Evolutionary conservation across 169 alveolate species (phyloP), one percentile per base, ranked within the genome.

Genomic region (Fabrea salina): DNA sequence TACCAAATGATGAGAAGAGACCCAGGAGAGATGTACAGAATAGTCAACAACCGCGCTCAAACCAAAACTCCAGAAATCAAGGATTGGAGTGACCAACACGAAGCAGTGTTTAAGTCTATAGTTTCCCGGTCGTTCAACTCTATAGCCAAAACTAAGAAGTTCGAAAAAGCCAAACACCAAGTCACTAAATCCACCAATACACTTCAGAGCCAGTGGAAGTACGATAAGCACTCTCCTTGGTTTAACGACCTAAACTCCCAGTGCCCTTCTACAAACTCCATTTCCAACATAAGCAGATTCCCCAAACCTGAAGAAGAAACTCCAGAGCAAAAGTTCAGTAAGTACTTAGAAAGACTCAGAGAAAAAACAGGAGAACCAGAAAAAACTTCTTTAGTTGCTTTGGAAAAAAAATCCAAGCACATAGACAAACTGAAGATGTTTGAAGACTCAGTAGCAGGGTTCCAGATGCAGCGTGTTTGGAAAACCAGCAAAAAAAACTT

Each of bases 201-300:
- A n/a, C 16, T 35, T 27, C 25, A 66, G 5, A 66, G 16, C 37
- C 37, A 66, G 33, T 66, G 76, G 59, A 66, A 41, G 32, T 66
- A 19, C 41, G 76, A 66, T 32, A 66, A 66, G n/a, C 51, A 66
- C 56, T 37, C 57, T 35, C 76, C 76, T 19, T 66, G 76, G 76
- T 51, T 66, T 5, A 66, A 66, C 41, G 76, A 66, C 41, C 30
- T 66, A 66, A 35, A 40, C n/a, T 66, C 27, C 30, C 30, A 41
- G 54, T 27, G 41, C 8, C 19, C 27, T 3, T 4, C 5, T 1
- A 40, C 58, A 66, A n/a, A 40, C 27, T n/a, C 43, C 7, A 66
- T 40, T 4, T 66, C 76, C 41, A 58, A 58, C 53, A 30, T 58
- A 33, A 58, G 44, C n/a, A 27, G 16, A 7, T 13, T 13, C 35